Percentiles rank a stretch among this genome's conserved stretches.
These are phyloP conservation scores for Cenococcum geophilum DNA, from an alignment of 495 filamentous ascomycete species.

Conservation along the genomic window DNA sequence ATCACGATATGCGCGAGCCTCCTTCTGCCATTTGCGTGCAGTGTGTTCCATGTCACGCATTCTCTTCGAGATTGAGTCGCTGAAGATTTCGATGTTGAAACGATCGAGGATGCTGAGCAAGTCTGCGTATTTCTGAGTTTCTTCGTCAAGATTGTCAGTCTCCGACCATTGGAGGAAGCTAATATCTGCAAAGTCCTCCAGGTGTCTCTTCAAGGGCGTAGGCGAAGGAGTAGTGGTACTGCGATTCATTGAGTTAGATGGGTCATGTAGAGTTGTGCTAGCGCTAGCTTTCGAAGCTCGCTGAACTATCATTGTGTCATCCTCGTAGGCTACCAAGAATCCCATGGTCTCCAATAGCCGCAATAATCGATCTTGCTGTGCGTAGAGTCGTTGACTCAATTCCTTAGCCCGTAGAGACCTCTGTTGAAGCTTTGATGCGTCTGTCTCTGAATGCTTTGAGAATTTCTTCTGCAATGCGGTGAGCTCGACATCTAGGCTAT, in stretches of 20 bases:
- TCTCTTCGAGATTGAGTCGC: constrained; percentile 74
- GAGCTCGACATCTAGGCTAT: constrained; percentile 60
- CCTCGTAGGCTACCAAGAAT: constrained; percentile 68
- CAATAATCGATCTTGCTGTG: constrained; percentile 68
- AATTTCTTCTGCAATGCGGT: constrained; percentile 47
- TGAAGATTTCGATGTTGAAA: constrained; percentile 77
- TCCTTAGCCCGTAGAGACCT: constrained; percentile 69
- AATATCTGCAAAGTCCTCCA: constrained; percentile 50
- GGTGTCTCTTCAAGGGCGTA: constrained; percentile 38
- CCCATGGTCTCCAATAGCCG: constrained; percentile 79
- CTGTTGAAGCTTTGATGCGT: constrained; percentile 48
- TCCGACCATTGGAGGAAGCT: constrained; percentile 74
- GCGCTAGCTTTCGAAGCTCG: constrained; percentile 61
- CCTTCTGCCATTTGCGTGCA: constrained; percentile 83
- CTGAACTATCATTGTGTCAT: constrained; percentile 68
- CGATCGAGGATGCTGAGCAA: constrained; percentile 63
- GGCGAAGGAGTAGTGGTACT: constrained; percentile 21
- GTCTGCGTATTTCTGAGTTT: constrained; percentile 62
- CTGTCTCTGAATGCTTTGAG: constrained; percentile 44
- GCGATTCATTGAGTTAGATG: constrained; percentile 36
- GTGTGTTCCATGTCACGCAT: constrained; percentile 85
- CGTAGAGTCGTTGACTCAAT: constrained; percentile 70
- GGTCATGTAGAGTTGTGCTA: constrained; percentile 49
- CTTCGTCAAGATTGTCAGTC: constrained; percentile 55
- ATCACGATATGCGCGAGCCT: constrained; percentile 79